These are phyloP conservation scores for Henckelia pumila DNA, from an alignment of 257 asterid species.

Conservation along the genomic window DNA sequence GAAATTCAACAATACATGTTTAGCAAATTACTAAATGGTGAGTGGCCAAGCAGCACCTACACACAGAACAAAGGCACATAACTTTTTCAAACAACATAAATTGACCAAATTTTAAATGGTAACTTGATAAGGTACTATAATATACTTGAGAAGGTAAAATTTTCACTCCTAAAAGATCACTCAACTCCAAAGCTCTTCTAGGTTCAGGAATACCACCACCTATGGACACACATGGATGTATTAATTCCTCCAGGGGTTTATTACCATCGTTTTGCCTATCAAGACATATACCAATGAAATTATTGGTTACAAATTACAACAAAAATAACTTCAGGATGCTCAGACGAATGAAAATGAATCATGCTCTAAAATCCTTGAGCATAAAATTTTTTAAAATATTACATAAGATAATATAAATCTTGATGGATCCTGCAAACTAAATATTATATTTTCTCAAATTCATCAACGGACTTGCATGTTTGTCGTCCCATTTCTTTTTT, in stretches of 20 bases:
- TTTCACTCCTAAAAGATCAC: constrained; percentile 47
- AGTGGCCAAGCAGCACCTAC: constrained; percentile 66
- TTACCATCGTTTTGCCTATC: neutral
- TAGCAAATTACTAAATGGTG: constrained; percentile 55
- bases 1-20: constrained; percentile 44
- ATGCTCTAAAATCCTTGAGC: constrained; percentile 2
- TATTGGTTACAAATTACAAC: constrained; percentile 1
- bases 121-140: neutral
- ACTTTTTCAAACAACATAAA: constrained; percentile 18
- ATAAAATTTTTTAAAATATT: neutral
- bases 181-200: constrained; percentile 54
- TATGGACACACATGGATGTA: constrained; percentile 18
- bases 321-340: neutral
- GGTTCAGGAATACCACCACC: constrained; percentile 73
- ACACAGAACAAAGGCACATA: constrained; percentile 26
- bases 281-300: constrained; percentile 3
- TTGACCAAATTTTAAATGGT: neutral
- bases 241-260: constrained; percentile 1
- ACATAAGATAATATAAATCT: neutral
- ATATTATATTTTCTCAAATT: no score
- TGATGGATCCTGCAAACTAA: no score
- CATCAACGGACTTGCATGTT: no score
- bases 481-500: no score
- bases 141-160: constrained; percentile 59
- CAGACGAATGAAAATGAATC: neutral